Evolutionary conservation across 106 monocot genomes (phyloP), one percentile per base, ranked within the genome.

Genomic region (Narthecium ossifragum): DNA sequence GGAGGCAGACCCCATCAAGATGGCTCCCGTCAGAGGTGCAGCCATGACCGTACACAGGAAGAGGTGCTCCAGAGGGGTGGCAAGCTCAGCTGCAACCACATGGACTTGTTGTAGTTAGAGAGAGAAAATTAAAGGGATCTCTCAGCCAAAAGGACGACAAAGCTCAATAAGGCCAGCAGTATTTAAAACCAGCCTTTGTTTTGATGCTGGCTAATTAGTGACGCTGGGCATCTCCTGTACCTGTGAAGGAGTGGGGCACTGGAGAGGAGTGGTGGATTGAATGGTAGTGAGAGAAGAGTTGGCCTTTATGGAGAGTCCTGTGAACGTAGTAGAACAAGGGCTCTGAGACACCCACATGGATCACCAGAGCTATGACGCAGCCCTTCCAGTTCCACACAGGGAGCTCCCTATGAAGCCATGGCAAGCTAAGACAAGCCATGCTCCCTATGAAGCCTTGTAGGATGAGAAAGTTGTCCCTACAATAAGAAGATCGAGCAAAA

Each of bases 391-490:
- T 76, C 90, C 83, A 90, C 26, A 13, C 14, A 17, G 90, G 86
- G 20, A 96, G 63, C 21, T 60, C 36, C 15, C 24, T 55, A 8
- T 70, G 23, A 15, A n/a, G n/a, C n/a, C 45, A 59, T 15, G 85
- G 90, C n/a, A 90, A 55, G 39, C 25, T 20, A 67, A 63, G 68
- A 59, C 57, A 79, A 26, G 62, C 80, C 78, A 74, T 17, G 17
- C 61, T 67, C 57, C 73, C 96, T 37, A 90, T 56, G 13, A 75
- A 62, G 21, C 78, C 64, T 50, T 96, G 90, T 0, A 86, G 60
- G 13, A 96, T 78, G 31, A 96, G 48, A 39, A 80, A 90, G 66
- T 96, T 84, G 56, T 96, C 96, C 96, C 96, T 96, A 73, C 25
- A 55, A 51, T 22, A 56, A 20, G 8, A 39, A 69, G 21, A 34